Base-by-base conservation (phyloP, 129 eudicot species). In the Mikania micrantha region DNA sequence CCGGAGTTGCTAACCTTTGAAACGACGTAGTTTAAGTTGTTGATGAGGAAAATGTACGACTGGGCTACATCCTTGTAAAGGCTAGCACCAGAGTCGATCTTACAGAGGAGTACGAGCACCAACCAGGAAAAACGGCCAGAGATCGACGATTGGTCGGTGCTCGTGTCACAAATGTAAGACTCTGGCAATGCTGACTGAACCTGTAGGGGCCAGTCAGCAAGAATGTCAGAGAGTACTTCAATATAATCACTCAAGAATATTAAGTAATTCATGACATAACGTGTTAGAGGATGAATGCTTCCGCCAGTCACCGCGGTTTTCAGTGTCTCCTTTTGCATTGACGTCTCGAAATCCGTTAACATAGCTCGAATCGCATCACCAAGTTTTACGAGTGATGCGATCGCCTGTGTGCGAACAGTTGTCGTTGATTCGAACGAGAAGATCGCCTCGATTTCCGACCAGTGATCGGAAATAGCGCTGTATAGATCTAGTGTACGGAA, bases 1-100 rank as follows among this genome's bases (percentile, higher is more conserved):
- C 72, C 85, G 6, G 99, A 86, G 36, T 17, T 60, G 1, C 67
- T 52, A 47, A 90, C 93, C 63, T 94, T 90, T 0, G 85, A 72
- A 58, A 94, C 85, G 64, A 94, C 77, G 85, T 94, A 94, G 85
- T 90, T 88, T 45, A 94, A 16, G 82, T 94, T 94, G 84, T 94
- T 87, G 0, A 90, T 88, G 13, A 94, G 53, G 34, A 94, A 94
- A 25, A 94, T 31, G 42, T 90, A 90, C 34, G 99, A 85, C 10
- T 80, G 84, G 2, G 97, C 78, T n/a, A 84, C 87, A 70, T 94
- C 94, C 42, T 82, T 74, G 84, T 87, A 94, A 0, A 63, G 74
- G 67, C 64, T 84, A 5, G 95, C 95, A 4, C 89, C 86, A 7
- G 69, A 82, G 72, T 94, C 99, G 38, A 94, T 82, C 34, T 94